A percentile compares a stretch with the other conserved stretches of the same genome.
phyloP scores from a whole-genome alignment of 495 filamentous ascomycete genomes.

The Penicillium waksmanii region DNA sequence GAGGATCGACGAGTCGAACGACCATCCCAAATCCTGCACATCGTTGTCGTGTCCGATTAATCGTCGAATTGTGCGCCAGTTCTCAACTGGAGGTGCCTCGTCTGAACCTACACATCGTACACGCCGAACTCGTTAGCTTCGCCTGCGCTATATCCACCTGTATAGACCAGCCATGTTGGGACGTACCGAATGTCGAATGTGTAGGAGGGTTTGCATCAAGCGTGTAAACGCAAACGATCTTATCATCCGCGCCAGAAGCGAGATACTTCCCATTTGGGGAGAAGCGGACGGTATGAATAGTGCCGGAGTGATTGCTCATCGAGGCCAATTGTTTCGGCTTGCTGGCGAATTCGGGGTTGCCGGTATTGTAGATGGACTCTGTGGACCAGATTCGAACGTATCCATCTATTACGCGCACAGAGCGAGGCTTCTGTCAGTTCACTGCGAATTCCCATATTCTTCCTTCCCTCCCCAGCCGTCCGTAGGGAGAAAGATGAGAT shows the following conservation, averaged over 20 bases:
- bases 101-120: conserved; percentile 65
- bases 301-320: conserved; percentile 97
- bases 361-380: conserved; percentile 83
- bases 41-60: conserved; percentile 98
- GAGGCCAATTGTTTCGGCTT: conserved; percentile 94
- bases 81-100: conserved; percentile 90
- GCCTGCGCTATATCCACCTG: conserved; percentile 1
- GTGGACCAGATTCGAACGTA: conserved; percentile 98
- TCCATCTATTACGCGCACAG: conserved; percentile 66
- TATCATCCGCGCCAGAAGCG: conserved; percentile 95
- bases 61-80: conserved; percentile 91
- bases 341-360: conserved; percentile 62
- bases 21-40: conserved; percentile 98
- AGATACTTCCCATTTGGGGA: conserved; percentile 91
- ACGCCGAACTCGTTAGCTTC: not conserved
- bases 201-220: conserved; percentile 81
- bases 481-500: too few relatives aligned
- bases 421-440: conserved; percentile 19
- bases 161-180: not conserved
- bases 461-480: not conserved
- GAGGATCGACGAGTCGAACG: conserved; percentile 90
- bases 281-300: conserved; percentile 95
- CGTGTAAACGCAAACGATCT: conserved; percentile 95
- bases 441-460: not conserved
- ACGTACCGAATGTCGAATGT: conserved; percentile 75